Evolutionary conservation across 31 red algal species (phyloP).

Genomic region (Bonnemaisonia californica): DNA sequence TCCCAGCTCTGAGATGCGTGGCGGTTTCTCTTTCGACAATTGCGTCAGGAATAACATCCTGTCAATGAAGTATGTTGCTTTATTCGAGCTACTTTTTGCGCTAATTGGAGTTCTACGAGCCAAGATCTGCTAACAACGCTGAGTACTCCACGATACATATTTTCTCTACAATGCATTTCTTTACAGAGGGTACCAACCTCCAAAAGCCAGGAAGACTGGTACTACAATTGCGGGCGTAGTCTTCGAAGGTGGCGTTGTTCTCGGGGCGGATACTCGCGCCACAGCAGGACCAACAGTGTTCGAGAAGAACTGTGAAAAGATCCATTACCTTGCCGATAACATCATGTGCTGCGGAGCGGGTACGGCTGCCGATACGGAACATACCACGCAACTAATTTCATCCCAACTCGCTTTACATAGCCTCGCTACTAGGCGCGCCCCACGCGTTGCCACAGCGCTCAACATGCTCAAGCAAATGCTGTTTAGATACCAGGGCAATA

Average conservation of each 20-base stretch:
- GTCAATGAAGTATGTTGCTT: constrained; percentile 43
- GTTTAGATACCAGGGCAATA: constrained; percentile 97
- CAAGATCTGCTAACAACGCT: no score
- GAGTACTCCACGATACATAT: background rate
- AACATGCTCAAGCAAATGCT: constrained; percentile 98
- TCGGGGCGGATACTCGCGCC: constrained; percentile 98
- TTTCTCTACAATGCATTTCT: background rate
- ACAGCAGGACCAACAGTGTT: constrained; percentile 90
- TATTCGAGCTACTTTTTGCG: no score
- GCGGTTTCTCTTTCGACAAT: constrained; percentile 90
- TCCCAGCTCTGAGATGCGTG: constrained; percentile 7
- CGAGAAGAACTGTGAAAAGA: constrained; percentile 99
- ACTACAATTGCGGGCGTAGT: constrained; percentile 98
- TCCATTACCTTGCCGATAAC: constrained; percentile 99
- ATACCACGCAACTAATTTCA: constrained; percentile 91
- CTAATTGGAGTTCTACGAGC: no score
- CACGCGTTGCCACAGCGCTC: constrained; percentile 84
- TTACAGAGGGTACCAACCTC: constrained; percentile 64
- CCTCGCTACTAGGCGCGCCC: constrained; percentile 79
- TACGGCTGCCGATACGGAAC: constrained; percentile 97
- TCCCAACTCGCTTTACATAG: constrained; percentile 94
- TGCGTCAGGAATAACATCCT: constrained; percentile 74
- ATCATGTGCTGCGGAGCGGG: constrained; percentile 99
- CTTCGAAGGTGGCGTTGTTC: constrained; percentile 90
- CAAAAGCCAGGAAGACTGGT: constrained; percentile 88